These are phyloP conservation scores for Dichomitus squalens DNA, from an alignment of 1,284 basidiomycete species.

Conservation along the genomic window DNA sequence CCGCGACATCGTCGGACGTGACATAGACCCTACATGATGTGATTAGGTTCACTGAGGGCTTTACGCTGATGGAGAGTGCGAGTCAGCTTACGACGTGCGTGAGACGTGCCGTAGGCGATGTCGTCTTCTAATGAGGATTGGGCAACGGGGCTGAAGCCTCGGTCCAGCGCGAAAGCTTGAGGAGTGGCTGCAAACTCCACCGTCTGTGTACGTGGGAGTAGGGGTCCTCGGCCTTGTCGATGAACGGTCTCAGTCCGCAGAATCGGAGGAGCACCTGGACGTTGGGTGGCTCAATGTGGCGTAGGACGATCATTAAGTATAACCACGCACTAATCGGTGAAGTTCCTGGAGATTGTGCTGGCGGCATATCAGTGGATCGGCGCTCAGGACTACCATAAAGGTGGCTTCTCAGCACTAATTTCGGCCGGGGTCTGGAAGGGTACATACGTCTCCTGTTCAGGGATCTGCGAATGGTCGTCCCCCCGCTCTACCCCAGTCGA, in stretches of 20 bases:
- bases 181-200: slow-evolving; percentile 54
- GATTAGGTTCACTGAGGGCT: neutral
- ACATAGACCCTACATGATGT: slow-evolving; percentile 23
- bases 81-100: slow-evolving; percentile 12
- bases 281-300: neutral
- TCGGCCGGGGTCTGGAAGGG: slow-evolving; percentile 11
- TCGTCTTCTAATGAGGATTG: slow-evolving; percentile 7
- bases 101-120: neutral
- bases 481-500: slow-evolving; percentile 10
- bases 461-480: neutral
- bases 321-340: slow-evolving; percentile 16
- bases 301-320: slow-evolving; percentile 1
- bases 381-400: slow-evolving; percentile 13
- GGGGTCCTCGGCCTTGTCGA: slow-evolving; percentile 17
- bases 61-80: neutral
- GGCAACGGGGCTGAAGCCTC: slow-evolving; percentile 17
- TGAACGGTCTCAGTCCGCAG: slow-evolving; percentile 22
- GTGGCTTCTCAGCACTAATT: slow-evolving; percentile 23
- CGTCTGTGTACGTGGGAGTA: slow-evolving; percentile 49
- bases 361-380: slow-evolving; percentile 11
- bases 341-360: slow-evolving; percentile 10
- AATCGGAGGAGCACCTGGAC: slow-evolving; percentile 16
- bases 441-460: slow-evolving; percentile 16
- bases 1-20: slow-evolving; percentile 15
- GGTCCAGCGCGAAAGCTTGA: slow-evolving; percentile 20